Evolutionary conservation across 1,284 basidiomycete genomes (phyloP).

Genomic region (Anthracocystis panici-leucophaei): DNA sequence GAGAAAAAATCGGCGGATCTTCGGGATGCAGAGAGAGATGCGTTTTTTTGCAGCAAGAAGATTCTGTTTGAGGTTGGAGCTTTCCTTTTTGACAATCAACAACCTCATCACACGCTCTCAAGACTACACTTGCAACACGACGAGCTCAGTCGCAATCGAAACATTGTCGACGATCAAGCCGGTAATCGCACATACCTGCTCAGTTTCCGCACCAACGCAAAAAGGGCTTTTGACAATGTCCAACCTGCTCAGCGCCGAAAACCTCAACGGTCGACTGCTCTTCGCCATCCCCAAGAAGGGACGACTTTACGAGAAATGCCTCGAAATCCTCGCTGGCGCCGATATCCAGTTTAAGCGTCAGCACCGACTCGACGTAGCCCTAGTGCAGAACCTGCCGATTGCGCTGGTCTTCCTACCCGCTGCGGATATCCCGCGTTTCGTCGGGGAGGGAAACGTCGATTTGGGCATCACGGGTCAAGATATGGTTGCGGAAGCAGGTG

Average conservation of each 20-base stretch:
- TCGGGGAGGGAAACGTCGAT: constrained; percentile 95
- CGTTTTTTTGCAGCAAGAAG: constrained; percentile 1
- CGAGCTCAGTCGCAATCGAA: too few species aligned
- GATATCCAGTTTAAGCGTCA: constrained; percentile 95
- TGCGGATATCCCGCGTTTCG: constrained; percentile 96
- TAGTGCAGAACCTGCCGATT: constrained; percentile 91
- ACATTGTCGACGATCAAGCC: too few species aligned
- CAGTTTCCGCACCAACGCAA: not conserved
- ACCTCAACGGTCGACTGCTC: constrained; percentile 78
- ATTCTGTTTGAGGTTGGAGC: not conserved
- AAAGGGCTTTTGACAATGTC: constrained; percentile 30
- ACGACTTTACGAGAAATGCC: constrained; percentile 90
- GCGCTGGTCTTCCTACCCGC: constrained; percentile 98
- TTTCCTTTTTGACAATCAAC: not conserved
- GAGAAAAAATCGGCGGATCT: constrained; percentile 23
- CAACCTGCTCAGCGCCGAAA: constrained; percentile 64
- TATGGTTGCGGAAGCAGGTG: constrained; percentile 87
- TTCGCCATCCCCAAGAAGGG: constrained; percentile 98
- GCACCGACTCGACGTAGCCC: constrained; percentile 88
- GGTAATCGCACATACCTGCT: too few species aligned
- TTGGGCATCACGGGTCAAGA: constrained; percentile 94
- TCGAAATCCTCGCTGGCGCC: constrained; percentile 82
- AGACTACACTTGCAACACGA: not conserved
- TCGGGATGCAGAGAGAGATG: constrained; percentile 19
- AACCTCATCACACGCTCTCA: not conserved